These are phyloP conservation scores for Martiniozyma asiatica DNA, from an alignment of 1,139 yeast species.

Conservation along the genomic window DNA sequence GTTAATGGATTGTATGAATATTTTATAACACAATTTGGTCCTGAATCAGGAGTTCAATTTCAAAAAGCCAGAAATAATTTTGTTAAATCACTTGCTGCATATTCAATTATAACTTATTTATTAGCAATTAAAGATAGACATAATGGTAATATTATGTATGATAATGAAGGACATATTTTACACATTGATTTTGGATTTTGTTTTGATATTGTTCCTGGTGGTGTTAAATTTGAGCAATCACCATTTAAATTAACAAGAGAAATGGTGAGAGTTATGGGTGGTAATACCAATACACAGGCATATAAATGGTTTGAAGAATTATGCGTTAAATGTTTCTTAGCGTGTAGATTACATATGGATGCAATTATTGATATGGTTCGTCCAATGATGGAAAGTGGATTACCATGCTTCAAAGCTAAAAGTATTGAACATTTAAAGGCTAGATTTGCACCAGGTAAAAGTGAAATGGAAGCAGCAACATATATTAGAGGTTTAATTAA, in stretches of 20 bases:
- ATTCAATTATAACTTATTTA: slow-evolving; percentile 83
- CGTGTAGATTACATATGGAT: slow-evolving; percentile 84
- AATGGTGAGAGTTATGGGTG: slow-evolving; percentile 94
- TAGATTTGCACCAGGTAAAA: slow-evolving; percentile 71
- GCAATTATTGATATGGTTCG: slow-evolving; percentile 72
- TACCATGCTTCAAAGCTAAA: slow-evolving; percentile 86
- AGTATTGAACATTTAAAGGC: slow-evolving; percentile 67
- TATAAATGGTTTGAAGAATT: slow-evolving; percentile 91
- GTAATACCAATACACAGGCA: slow-evolving; percentile 72
- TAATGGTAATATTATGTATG: slow-evolving; percentile 98
- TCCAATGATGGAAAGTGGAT: slow-evolving; percentile 92
- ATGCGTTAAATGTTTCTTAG: slow-evolving; percentile 84
- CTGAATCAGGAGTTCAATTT: slow-evolving; percentile 79
- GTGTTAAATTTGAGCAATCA: slow-evolving; percentile 93
- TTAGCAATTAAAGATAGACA: slow-evolving; percentile 96
- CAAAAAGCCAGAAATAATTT: slow-evolving; percentile 88
- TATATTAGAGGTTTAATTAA: slow-evolving; percentile 65
- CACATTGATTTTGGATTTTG: slow-evolving; percentile 98
- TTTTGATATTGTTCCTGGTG: slow-evolving; percentile 98
- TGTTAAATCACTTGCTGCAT: slow-evolving; percentile 90
- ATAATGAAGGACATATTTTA: slow-evolving; percentile 83
- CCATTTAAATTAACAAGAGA: slow-evolving; percentile 95
- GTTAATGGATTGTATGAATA: slow-evolving; percentile 94
- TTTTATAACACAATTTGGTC: slow-evolving; percentile 85
- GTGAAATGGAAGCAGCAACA: slow-evolving; percentile 77